Evolutionary conservation across 148 eudicot species (phyloP).

Genomic region (Heliamphora exappendiculata): DNA sequence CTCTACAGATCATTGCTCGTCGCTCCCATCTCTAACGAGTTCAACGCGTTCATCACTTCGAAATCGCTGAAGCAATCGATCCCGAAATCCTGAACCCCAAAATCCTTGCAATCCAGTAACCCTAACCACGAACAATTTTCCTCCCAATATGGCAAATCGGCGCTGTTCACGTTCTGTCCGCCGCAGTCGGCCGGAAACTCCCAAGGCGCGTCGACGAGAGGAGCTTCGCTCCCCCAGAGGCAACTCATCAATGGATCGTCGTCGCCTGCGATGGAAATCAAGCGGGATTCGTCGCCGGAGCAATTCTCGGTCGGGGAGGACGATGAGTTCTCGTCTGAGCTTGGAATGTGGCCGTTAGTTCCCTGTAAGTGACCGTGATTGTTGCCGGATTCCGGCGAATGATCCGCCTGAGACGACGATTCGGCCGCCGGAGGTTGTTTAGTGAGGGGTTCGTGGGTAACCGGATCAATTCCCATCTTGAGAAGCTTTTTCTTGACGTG

Average conservation of each 20-base stretch:
- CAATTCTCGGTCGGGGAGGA: slow-evolving; percentile 36
- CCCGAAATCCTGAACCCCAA: slow-evolving; percentile 64
- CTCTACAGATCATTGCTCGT: slow-evolving; percentile 12
- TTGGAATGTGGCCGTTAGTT: not conserved
- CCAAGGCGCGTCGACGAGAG: slow-evolving; percentile 27
- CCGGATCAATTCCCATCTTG: slow-evolving; percentile 91
- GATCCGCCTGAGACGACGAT: slow-evolving; percentile 7
- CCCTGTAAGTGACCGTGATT: not conserved
- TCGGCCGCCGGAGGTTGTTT: slow-evolving; percentile 19
- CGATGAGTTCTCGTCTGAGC: slow-evolving; percentile 18
- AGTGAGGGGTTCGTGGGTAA: slow-evolving; percentile 67
- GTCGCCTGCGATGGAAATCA: slow-evolving; percentile 24
- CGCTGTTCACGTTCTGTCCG: slow-evolving; percentile 10
- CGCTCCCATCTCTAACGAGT: slow-evolving; percentile 28
- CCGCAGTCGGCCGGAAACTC: slow-evolving; percentile 32
- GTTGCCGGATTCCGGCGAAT: not conserved
- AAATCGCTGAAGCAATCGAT: slow-evolving; percentile 42
- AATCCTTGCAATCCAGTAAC: slow-evolving; percentile 68
- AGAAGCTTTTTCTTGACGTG: slow-evolving; percentile 89
- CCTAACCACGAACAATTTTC: slow-evolving; percentile 47
- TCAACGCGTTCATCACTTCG: slow-evolving; percentile 36
- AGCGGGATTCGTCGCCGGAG: slow-evolving; percentile 20
- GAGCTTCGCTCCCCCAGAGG: slow-evolving; percentile 33
- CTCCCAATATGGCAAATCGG: slow-evolving; percentile 26
- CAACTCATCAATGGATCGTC: slow-evolving; percentile 50